A percentile compares a stretch with the other conserved stretches of the same genome.
Conservation (phyloP, 129 eudicot species). For the Chrysanthemum seticuspe region DNA sequence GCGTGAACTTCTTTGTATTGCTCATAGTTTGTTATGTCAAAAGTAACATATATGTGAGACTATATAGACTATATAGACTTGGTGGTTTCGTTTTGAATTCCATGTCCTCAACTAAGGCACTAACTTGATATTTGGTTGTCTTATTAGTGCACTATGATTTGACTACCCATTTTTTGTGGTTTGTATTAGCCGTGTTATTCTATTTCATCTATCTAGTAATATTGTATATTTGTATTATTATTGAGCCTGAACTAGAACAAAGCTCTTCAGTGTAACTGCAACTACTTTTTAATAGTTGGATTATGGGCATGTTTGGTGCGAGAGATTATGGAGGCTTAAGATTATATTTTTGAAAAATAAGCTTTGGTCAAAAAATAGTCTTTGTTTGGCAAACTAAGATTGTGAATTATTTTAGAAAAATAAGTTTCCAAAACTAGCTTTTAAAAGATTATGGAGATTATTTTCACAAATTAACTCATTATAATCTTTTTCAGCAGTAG, state of each 20-base stretch:
- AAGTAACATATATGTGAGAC: background rate
- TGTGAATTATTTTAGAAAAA: no score
- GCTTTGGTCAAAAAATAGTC: no score
- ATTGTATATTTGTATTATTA: background rate
- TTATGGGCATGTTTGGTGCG: background rate
- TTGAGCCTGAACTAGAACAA: background rate
- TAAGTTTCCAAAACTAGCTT: no score
- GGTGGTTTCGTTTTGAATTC: conserved; percentile 6
- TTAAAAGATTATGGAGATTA: no score
- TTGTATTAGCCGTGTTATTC: background rate
- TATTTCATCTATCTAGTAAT: background rate
- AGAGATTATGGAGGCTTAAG: no score
- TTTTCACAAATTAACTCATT: no score
- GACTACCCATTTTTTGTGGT: background rate
- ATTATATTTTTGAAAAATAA: no score
- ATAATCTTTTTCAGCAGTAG: no score
- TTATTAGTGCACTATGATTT: background rate
- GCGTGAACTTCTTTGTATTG: background rate
- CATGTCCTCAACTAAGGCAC: conserved; percentile 1
- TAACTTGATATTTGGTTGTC: background rate
- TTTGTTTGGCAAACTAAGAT: no score
- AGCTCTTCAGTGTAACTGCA: background rate
- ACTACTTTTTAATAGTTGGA: background rate
- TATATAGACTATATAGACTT: background rate
- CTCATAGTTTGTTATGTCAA: background rate